phyloP scores from a whole-genome alignment of 164 flowering plant species.

The Dillenia suffruticosa region DNA sequence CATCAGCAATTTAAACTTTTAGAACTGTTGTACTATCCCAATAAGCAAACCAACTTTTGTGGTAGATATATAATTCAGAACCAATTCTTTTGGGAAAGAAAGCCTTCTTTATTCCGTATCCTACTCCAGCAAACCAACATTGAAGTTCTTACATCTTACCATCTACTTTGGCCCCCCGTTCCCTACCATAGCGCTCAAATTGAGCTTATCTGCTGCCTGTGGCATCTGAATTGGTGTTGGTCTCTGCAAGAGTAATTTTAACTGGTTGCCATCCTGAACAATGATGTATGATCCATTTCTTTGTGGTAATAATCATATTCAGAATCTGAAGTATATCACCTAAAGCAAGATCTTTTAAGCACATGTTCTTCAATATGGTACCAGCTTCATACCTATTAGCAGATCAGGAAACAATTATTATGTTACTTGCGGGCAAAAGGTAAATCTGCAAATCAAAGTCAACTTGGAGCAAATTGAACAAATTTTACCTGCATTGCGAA shows the following conservation, averaged over 20 bases:
- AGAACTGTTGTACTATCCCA: background rate
- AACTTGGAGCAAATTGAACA: background rate
- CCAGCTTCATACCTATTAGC: slow-evolving; percentile 78
- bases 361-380: slow-evolving; percentile 38
- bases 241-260: slow-evolving; percentile 40
- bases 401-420: slow-evolving; percentile 1
- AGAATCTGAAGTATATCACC: slow-evolving; percentile 77
- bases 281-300: slow-evolving; percentile 65
- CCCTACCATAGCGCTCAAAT: slow-evolving; percentile 7
- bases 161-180: slow-evolving; percentile 5
- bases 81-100: slow-evolving; percentile 5
- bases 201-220: slow-evolving; percentile 24
- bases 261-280: slow-evolving; percentile 86
- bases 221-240: slow-evolving; percentile 19
- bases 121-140: background rate
- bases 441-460: background rate
- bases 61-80: background rate
- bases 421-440: background rate
- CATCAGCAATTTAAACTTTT: too few relatives aligned
- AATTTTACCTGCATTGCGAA: slow-evolving; percentile 63
- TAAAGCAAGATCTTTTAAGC: slow-evolving; percentile 53
- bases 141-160: too few relatives aligned
- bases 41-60: background rate
- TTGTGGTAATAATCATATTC: slow-evolving; percentile 42
- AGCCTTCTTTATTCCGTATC: slow-evolving; percentile 1